Base-by-base conservation (phyloP, 306 rosid species). In the Macrotyloma uniflorum region DNA sequence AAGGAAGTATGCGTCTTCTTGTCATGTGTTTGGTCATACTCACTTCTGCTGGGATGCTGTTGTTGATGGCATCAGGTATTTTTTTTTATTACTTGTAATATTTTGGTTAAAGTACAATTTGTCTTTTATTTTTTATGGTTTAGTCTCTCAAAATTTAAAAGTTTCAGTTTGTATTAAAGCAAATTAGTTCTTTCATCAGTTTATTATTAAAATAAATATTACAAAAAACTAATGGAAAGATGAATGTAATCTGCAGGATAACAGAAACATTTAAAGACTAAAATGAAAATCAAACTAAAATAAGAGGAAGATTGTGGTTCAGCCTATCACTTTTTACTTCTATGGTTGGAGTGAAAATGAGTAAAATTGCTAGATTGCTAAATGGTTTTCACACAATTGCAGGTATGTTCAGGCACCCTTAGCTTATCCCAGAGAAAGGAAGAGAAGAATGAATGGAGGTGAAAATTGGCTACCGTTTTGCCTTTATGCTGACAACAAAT, bases 351-450 rank as follows among this genome's bases (percentile, higher is more conserved):
- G 4, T 75, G 28, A 20, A 62, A 47, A 51, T 9, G 58, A 43
- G 11, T 58, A 5, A 58, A 14, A 36, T 45, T 20, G n/a, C 23
- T 46, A 18, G 58, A 20, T 66, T 61, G 20, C 79, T 67, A n/a
- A 65, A 68, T 67, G 72, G 5, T 35, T 23, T 59, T 65, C 51
- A 12, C 68, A 49, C 24, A 59, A 76, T 72, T 87, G 76, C 84
- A 93, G 98, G 84, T 91, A 91, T 75, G 91, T 93, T 40, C 96
- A 93, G 73, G 97, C 96, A 55, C 98, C 98, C 22, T 82, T 93
- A 74, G 97, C 98, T 23, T 93, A 93, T 75, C 98, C 97, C 30
- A 90, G 93, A 67, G 97, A 93, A 77, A 88, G 91, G 72, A 90
- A 90, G 88, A 91, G 92, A 79, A 87, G 91, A 61, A 91, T 93